A percentile compares a stretch with the other conserved stretches of the same genome.
Evolutionary conservation across 73 alveolate genomes (phyloP).

Genomic region (Loxodes magnus): DNA sequence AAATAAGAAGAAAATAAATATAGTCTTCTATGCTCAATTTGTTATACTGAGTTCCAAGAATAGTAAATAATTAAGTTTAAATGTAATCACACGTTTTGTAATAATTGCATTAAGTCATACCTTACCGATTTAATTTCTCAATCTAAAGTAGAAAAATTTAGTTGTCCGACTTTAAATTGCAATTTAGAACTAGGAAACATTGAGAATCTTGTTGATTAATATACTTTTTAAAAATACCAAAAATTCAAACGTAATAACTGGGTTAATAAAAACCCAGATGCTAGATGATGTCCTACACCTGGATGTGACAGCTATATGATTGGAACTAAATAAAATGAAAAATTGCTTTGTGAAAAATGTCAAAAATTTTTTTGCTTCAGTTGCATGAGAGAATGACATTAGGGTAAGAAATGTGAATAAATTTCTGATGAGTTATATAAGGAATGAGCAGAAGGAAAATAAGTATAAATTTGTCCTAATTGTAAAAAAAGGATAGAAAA

Average conservation of each 20-base stretch:
- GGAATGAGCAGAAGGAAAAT: constrained; percentile 35
- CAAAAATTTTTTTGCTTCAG: constrained; percentile 24
- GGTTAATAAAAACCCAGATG: constrained; percentile 26
- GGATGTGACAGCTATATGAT: constrained; percentile 47
- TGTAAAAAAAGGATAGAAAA: constrained; percentile 60
- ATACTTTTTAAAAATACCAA: constrained; percentile 11
- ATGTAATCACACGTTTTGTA: neutral
- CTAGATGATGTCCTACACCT: constrained; percentile 46
- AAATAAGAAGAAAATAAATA: too few species aligned
- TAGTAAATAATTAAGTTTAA: too few species aligned
- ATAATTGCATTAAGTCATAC: neutral
- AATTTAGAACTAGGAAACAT: neutral
- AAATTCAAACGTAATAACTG: constrained; percentile 29
- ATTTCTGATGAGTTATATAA: constrained; percentile 35
- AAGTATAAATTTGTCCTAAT: constrained; percentile 61
- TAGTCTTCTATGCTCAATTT: too few species aligned
- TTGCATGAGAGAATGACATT: constrained; percentile 41
- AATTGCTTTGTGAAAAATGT: constrained; percentile 24
- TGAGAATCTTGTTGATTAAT: neutral
- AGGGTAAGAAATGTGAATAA: constrained; percentile 18
- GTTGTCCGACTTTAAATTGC: constrained; percentile 18
- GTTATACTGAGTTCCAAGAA: too few species aligned
- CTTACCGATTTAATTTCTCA: constrained; percentile 12
- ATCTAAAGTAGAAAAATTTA: constrained; percentile 15
- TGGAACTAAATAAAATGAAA: constrained; percentile 15